Percentiles rank a stretch among this genome's conserved stretches.
These are phyloP conservation scores for Maudiozyma pseudohumilis DNA, from an alignment of 805 yeast genomes.

Conservation along the genomic window DNA sequence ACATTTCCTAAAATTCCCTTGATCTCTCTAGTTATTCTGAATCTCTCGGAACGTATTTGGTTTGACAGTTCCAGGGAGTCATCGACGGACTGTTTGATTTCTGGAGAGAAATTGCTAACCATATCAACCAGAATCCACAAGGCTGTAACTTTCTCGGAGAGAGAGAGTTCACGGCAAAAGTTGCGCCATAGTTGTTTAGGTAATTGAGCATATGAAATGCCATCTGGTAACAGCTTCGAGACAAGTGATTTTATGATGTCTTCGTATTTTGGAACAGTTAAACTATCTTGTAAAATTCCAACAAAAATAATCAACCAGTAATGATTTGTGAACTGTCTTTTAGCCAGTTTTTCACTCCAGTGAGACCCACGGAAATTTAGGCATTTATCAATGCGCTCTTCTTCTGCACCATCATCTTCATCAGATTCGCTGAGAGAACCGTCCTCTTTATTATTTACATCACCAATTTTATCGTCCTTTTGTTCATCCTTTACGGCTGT, in stretches of 20 bases:
- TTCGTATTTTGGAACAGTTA: conserved; percentile 22
- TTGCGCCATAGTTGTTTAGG: conserved; percentile 36
- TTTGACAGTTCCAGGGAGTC: conserved; percentile 26
- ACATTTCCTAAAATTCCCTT: conserved; percentile 15
- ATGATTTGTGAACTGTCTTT: conserved; percentile 71
- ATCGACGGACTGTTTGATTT: conserved; percentile 25
- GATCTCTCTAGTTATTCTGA: conserved; percentile 20
- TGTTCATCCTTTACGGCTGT: not conserved
- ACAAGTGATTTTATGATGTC: conserved; percentile 40
- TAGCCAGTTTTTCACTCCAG: conserved; percentile 74
- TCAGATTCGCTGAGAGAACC: conserved; percentile 13
- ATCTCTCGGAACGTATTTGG: conserved; percentile 28
- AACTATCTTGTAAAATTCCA: conserved; percentile 47
- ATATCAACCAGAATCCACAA: conserved; percentile 57
- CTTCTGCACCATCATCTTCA: conserved; percentile 9
- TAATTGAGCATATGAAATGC: conserved; percentile 19
- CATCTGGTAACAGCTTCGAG: conserved; percentile 39
- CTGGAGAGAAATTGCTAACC: conserved; percentile 29
- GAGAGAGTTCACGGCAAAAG: conserved; percentile 44
- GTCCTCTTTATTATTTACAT: conserved; percentile 2
- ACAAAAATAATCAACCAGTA: conserved; percentile 73
- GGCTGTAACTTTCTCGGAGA: conserved; percentile 45
- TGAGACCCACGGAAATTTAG: conserved; percentile 48
- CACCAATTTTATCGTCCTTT: not conserved
- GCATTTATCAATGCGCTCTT: conserved; percentile 27